Percentiles rank a stretch among this genome's conserved stretches.
These are phyloP conservation scores for Saturnispora dispora DNA, from an alignment of 805 yeast species.

Conservation along the genomic window DNA sequence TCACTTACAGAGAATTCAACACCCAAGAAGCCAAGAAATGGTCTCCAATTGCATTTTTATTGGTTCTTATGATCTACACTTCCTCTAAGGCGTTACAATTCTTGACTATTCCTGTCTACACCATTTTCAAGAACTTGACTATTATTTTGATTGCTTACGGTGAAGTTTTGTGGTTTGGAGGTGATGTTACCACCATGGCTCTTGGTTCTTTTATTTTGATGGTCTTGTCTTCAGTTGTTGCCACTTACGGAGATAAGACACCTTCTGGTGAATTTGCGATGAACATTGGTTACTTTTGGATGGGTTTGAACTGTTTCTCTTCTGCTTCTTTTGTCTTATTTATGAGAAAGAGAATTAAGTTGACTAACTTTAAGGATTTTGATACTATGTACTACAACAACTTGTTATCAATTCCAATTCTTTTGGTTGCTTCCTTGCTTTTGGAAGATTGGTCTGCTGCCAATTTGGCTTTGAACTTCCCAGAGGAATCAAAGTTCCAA, in stretches of 20 bases:
- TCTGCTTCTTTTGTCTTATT: conserved; percentile 88
- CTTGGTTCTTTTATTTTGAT: conserved; percentile 80
- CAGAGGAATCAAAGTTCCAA: conserved; percentile 55
- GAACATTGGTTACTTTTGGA: conserved; percentile 89
- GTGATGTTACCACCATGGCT: conserved; percentile 82
- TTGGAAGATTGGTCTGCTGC: conserved; percentile 90
- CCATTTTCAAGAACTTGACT: conserved; percentile 95
- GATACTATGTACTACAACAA: conserved; percentile 99
- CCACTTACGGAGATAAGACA: conserved; percentile 68
- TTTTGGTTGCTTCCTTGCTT: conserved; percentile 62
- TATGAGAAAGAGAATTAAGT: conserved; percentile 97
- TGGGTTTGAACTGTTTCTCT: conserved; percentile 88
- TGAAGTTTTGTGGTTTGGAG: conserved; percentile 96
- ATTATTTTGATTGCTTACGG: conserved; percentile 96
- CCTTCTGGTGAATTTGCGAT: conserved; percentile 33
- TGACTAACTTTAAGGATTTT: conserved; percentile 91
- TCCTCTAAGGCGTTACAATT: conserved; percentile 90
- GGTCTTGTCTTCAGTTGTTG: conserved; percentile 94
- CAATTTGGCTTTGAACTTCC: conserved; percentile 73
- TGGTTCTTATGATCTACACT: conserved; percentile 93
- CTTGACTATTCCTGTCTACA: conserved; percentile 90
- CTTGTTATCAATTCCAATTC: conserved; percentile 83
- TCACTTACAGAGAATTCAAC: conserved; percentile 82
- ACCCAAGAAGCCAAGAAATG: conserved; percentile 87
- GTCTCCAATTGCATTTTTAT: conserved; percentile 84